Evolutionary conservation across 192 early-diverging fungal species (phyloP).

Genomic region (Cetraspora pellucida): DNA sequence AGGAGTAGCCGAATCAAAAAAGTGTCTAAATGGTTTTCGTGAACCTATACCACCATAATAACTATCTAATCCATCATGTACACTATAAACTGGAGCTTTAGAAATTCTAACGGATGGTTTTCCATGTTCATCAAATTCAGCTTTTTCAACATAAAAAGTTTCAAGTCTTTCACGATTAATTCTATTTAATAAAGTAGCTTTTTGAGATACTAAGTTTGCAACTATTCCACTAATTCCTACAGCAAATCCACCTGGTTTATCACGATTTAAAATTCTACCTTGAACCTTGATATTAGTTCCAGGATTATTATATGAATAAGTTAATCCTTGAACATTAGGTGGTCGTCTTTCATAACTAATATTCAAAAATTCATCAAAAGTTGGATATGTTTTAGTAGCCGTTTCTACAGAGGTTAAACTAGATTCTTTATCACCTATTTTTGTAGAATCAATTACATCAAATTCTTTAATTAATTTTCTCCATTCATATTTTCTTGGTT

Average conservation of each 20-base stretch:
- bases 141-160: constrained; percentile 66
- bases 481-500: constrained; percentile 49
- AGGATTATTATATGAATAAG: constrained; percentile 41
- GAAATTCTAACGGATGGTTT: constrained; percentile 47
- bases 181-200: constrained; percentile 17
- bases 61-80: background rate
- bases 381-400: constrained; percentile 27
- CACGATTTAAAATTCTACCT: constrained; percentile 65
- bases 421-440: too few species aligned
- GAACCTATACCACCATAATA: background rate
- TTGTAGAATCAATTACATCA: too few species aligned
- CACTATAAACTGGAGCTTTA: constrained; percentile 8
- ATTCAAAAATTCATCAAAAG: constrained; percentile 47
- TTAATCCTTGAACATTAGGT: constrained; percentile 25
- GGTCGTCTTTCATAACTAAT: constrained; percentile 34
- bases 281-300: constrained; percentile 52
- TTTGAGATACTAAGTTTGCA: constrained; percentile 49
- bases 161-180: constrained; percentile 44
- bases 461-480: background rate
- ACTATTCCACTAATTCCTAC: constrained; percentile 71
- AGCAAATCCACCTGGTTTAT: constrained; percentile 39
- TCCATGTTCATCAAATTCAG: constrained; percentile 53
- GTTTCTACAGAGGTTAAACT: constrained; percentile 31
- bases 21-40: background rate
- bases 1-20: constrained; percentile 1